These are phyloP conservation scores for Durio zibethinus DNA, from an alignment of 345 rosid species.

Conservation along the genomic window DNA sequence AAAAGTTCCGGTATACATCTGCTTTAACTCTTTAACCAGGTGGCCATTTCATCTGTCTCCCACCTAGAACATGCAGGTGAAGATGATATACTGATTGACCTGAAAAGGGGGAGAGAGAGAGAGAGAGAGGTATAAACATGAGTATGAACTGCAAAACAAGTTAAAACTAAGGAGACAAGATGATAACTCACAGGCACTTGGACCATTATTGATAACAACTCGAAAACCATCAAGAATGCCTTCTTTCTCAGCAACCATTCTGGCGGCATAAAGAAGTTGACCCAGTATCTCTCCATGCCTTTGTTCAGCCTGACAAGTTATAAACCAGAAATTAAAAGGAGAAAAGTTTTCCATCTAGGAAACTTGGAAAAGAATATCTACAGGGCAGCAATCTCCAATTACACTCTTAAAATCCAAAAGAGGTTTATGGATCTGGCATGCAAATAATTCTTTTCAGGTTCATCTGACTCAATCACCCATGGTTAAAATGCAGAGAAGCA, in stretches of 20 bases:
- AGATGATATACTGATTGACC: conserved; percentile 97
- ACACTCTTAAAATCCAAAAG: background rate
- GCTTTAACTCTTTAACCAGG: conserved; percentile 52
- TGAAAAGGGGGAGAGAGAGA: conserved; percentile 21
- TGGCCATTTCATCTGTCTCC: conserved; percentile 91
- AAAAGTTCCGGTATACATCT: background rate
- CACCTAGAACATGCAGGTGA: conserved; percentile 84
- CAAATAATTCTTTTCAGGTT: background rate
- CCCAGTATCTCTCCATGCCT: conserved; percentile 73
- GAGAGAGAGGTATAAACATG: background rate
- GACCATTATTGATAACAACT: conserved; percentile 89
- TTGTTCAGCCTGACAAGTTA: conserved; percentile 61
- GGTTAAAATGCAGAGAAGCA: background rate
- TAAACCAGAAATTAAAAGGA: background rate
- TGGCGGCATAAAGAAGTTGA: conserved; percentile 67
- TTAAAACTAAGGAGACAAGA: background rate
- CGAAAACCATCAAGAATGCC: conserved; percentile 86
- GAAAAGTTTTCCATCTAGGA: background rate
- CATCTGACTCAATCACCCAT: background rate
- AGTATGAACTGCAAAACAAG: background rate
- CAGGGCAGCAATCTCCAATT: background rate
- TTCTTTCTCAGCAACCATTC: conserved; percentile 89
- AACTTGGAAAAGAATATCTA: background rate
- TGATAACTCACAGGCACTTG: conserved; percentile 60
- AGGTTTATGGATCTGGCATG: background rate